Evolutionary conservation across 768 basidiomycete genomes (phyloP).

Genomic region (Calocybe indica): DNA sequence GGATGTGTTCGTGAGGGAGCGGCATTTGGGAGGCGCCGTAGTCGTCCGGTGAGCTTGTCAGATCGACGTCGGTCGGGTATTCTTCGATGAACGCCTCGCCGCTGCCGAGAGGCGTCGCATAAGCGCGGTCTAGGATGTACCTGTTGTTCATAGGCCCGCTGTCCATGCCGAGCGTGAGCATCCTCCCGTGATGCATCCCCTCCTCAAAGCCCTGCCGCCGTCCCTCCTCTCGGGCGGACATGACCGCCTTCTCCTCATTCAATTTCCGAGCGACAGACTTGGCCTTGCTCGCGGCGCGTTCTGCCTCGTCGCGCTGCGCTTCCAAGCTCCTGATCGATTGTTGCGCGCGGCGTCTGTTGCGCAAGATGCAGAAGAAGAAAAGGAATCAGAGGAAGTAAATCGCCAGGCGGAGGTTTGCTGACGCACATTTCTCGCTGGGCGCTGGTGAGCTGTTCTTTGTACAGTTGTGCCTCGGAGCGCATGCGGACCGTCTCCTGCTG

Average conservation of each 20-base stretch:
- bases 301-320: constrained; percentile 24
- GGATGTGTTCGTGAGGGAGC: background rate
- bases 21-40: background rate
- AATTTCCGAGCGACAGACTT: constrained; percentile 48
- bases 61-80: constrained; percentile 2
- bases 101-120: constrained; percentile 8
- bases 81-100: constrained; percentile 11
- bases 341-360: constrained; percentile 16
- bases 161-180: constrained; percentile 3
- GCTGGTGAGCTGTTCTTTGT: constrained; percentile 19
- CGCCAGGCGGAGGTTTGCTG: background rate
- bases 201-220: constrained; percentile 35
- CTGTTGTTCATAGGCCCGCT: background rate
- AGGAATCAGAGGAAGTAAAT: background rate
- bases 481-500: constrained; percentile 20
- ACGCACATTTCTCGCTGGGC: constrained; percentile 22
- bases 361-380: background rate
- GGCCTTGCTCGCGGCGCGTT: constrained; percentile 29
- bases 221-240: constrained; percentile 52
- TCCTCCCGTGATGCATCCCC: constrained; percentile 46
- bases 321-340: constrained; percentile 20
- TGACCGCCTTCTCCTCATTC: constrained; percentile 44
- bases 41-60: background rate
- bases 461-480: constrained; percentile 19
- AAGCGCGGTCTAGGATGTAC: constrained; percentile 6